Conservation (phyloP, 192 early-diverging fungal species). For the Coemansia sp. region DNA sequence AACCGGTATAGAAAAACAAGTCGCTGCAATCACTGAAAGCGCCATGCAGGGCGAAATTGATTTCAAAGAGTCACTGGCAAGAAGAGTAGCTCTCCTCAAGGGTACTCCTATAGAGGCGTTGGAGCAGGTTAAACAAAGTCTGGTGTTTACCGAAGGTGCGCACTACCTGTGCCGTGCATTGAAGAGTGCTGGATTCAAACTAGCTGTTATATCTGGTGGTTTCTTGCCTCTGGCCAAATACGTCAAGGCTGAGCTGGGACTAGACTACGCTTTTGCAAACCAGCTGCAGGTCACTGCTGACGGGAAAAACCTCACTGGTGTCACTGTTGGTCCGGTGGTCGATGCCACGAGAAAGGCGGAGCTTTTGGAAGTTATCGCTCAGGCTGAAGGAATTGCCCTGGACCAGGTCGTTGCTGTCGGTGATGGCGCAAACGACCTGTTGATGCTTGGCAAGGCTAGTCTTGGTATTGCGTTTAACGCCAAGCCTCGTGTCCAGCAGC, state of each 20-base stretch:
- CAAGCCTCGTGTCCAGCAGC: conserved; percentile 93
- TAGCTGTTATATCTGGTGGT: conserved; percentile 96
- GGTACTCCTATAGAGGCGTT: conserved; percentile 82
- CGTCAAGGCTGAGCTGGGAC: conserved; percentile 84
- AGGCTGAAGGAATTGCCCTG: conserved; percentile 79
- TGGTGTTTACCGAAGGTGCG: conserved; percentile 90
- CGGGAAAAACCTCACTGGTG: conserved; percentile 81
- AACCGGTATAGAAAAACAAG: conserved; percentile 87
- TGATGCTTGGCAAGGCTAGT: conserved; percentile 92
- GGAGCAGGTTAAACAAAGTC: conserved; percentile 68
- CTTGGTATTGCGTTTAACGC: conserved; percentile 98
- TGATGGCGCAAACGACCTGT: conserved; percentile 96
- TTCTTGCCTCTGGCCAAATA: conserved; percentile 91
- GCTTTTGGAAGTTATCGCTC: conserved; percentile 92
- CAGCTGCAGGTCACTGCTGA: conserved; percentile 85
- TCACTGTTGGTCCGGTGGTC: conserved; percentile 85
- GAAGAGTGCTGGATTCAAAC: conserved; percentile 89
- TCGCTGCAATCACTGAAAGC: conserved; percentile 89
- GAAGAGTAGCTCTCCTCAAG: conserved; percentile 84
- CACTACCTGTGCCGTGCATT: conserved; percentile 85
- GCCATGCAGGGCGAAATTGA: conserved; percentile 99
- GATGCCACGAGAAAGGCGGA: conserved; percentile 93
- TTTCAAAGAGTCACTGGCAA: conserved; percentile 88
- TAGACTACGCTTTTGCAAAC: conserved; percentile 99
- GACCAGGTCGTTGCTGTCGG: conserved; percentile 97